phyloP scores from a whole-genome alignment of 768 basidiomycete species.

The Amanita subjunquillea region DNA sequence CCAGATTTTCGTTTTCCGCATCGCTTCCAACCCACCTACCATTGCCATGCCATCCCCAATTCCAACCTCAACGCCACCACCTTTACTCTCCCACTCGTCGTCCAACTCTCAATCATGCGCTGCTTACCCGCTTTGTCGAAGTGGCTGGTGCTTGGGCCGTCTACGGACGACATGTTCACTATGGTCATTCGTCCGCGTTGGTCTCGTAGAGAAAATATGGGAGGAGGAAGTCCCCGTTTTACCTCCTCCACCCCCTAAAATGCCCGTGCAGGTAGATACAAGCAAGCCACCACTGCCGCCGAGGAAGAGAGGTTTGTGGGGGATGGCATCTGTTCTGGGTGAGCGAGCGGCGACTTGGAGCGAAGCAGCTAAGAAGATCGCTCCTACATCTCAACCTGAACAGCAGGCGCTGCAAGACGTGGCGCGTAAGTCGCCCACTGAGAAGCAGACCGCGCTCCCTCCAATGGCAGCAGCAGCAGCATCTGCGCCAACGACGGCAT shows the following conservation, averaged over 20 bases:
- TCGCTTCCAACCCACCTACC: constrained; percentile 23
- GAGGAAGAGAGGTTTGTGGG: constrained; percentile 54
- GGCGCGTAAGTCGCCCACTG: not conserved
- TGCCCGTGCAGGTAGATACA: constrained; percentile 8
- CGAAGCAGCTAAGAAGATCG: constrained; percentile 13
- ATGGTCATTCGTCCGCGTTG: constrained; percentile 80
- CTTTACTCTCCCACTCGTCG: constrained; percentile 20
- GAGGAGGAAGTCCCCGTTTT: constrained; percentile 57
- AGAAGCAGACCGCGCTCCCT: constrained; percentile 13
- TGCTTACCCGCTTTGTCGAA: constrained; percentile 72
- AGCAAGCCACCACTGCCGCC: constrained; percentile 50
- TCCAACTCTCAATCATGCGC: constrained; percentile 26
- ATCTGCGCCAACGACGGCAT: constrained; percentile 10
- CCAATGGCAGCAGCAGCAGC: constrained; percentile 14
- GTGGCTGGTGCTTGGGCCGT: constrained; percentile 79
- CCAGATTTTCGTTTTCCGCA: constrained; percentile 61
- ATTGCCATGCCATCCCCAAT: constrained; percentile 23
- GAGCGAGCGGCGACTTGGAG: constrained; percentile 53
- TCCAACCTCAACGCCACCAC: constrained; percentile 18
- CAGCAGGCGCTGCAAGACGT: constrained; percentile 6
- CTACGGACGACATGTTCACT: constrained; percentile 81
- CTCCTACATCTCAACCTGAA: constrained; percentile 9
- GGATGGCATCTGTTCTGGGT: constrained; percentile 52
- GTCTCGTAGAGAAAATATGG: constrained; percentile 82
- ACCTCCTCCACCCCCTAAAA: constrained; percentile 20